Percentiles rank a stretch among this genome's conserved stretches.
Evolutionary conservation across 1,139 yeast genomes (phyloP).

Genomic region (Protomyces macrosporus): DNA sequence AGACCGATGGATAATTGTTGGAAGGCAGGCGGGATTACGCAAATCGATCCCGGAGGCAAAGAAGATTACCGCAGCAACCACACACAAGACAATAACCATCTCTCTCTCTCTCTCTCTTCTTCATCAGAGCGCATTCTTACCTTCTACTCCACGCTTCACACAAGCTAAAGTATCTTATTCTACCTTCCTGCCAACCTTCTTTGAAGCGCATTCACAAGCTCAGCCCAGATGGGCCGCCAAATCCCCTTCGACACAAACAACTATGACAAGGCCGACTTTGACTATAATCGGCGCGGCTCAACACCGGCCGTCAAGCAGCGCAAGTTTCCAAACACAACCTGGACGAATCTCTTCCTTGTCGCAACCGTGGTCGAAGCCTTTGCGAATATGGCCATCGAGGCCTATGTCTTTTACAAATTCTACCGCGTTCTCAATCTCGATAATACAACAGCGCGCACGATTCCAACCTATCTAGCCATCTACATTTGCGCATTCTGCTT

Average conservation of each 20-base stretch:
- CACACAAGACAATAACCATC: background rate
- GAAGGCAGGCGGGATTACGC: background rate
- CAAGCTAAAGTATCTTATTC: too few species aligned
- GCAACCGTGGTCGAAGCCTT: conserved; percentile 23
- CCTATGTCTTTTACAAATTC: conserved; percentile 16
- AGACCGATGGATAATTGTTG: too few species aligned
- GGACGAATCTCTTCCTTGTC: conserved; percentile 17
- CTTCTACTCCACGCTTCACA: too few species aligned
- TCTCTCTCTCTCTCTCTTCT: too few species aligned
- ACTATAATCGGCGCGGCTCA: background rate
- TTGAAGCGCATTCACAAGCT: background rate
- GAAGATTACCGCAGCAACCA: background rate
- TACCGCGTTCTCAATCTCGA: conserved; percentile 8
- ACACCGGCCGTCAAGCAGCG: background rate
- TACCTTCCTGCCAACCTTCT: background rate
- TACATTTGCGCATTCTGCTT: conserved; percentile 24
- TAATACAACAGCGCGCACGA: conserved; percentile 20
- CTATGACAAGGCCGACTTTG: background rate
- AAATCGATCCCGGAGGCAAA: background rate
- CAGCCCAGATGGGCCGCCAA: background rate
- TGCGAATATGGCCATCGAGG: conserved; percentile 17
- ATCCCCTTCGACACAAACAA: background rate
- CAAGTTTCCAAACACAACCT: conserved; percentile 11
- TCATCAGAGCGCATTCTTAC: too few species aligned
- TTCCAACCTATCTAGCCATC: conserved; percentile 24